These are phyloP conservation scores for Lasiodiplodia citricola DNA, from an alignment of 2,329 filamentous ascomycete species.

Conservation along the genomic window DNA sequence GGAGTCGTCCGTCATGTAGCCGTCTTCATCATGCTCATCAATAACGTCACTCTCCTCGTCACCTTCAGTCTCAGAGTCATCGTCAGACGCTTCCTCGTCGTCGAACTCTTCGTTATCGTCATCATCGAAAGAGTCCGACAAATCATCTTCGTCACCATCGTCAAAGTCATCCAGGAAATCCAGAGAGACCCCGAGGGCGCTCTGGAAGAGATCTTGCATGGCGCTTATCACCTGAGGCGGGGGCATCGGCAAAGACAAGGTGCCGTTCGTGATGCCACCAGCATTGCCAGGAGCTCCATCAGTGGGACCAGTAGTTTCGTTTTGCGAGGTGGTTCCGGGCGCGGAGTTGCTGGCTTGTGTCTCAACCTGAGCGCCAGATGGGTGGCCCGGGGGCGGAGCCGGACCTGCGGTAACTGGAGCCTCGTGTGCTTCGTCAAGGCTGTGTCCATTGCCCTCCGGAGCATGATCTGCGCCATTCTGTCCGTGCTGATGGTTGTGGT, in stretches of 20 bases:
- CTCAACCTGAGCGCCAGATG: not conserved
- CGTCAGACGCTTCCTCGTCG: not conserved
- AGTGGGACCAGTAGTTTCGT: not conserved
- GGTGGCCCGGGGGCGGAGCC: not conserved
- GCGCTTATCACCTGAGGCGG: slow-evolving; percentile 13
- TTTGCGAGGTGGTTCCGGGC: not conserved
- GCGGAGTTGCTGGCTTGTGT: not conserved
- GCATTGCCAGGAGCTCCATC: not conserved
- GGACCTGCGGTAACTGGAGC: not conserved
- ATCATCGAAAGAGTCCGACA: not conserved
- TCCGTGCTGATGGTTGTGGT: not conserved
- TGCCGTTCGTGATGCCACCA: not conserved
- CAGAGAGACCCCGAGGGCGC: slow-evolving; percentile 11
- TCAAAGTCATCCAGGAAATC: slow-evolving; percentile 3
- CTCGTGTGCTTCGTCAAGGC: not conserved
- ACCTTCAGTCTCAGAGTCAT: not conserved
- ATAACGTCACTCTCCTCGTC: not conserved
- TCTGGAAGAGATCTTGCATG: slow-evolving; percentile 19
- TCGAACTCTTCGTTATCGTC: slow-evolving; percentile 4
- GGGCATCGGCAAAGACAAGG: not conserved
- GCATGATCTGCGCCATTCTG: not conserved
- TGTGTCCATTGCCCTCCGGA: not conserved
- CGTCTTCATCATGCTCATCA: not conserved
- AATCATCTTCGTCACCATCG: not conserved
- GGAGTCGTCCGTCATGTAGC: slow-evolving; percentile 5